These are phyloP conservation scores for Flaveria robusta DNA, from an alignment of 129 eudicot species.

Conservation along the genomic window DNA sequence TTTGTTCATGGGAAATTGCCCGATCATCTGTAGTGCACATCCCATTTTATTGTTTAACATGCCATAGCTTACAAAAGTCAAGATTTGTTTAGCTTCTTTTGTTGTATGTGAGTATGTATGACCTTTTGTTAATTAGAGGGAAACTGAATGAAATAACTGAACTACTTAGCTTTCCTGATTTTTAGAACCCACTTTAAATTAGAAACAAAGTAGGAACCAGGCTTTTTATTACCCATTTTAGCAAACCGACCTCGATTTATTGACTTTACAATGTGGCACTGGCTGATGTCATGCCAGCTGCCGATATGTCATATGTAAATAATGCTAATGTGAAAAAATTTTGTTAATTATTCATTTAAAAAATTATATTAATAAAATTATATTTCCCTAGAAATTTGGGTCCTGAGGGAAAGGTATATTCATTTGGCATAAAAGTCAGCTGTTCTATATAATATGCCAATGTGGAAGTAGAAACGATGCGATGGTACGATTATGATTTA, in stretches of 20 bases:
- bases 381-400: background rate
- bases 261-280: background rate
- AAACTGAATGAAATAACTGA: background rate
- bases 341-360: too few species aligned
- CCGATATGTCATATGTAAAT: too few species aligned
- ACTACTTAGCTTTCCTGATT: background rate
- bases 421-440: background rate
- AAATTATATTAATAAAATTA: background rate
- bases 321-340: too few species aligned
- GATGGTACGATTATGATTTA: background rate
- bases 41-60: background rate
- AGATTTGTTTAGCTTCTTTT: background rate
- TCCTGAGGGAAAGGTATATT: background rate
- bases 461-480: background rate
- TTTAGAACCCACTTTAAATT: background rate
- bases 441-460: background rate
- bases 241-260: background rate
- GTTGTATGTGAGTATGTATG: background rate
- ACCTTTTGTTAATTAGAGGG: constrained; percentile 9
- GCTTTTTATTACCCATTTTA: background rate
- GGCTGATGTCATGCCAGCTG: background rate
- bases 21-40: constrained; percentile 50
- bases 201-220: background rate
- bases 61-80: constrained; percentile 16
- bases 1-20: constrained; percentile 73